Evolutionary conservation across 306 rosid species (phyloP).

Genomic region (Trichosanthes truncata): DNA sequence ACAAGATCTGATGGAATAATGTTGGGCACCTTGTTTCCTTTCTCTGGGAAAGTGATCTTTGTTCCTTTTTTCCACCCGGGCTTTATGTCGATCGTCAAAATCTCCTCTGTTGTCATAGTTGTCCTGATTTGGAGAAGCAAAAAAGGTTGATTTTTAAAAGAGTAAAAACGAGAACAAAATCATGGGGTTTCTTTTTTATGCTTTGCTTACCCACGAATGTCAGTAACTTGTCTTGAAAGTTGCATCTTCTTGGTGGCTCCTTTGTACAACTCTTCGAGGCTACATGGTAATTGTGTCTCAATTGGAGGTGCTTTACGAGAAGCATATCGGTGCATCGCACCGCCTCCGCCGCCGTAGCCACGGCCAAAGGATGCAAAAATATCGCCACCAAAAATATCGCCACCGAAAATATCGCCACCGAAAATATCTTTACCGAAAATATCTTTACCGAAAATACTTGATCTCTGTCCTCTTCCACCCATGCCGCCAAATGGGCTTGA

Average conservation of each 20-base stretch:
- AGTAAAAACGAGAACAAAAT: neutral
- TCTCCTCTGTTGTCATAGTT: constrained; percentile 12
- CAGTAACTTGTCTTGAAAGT: constrained; percentile 12
- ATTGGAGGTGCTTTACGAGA: constrained; percentile 18
- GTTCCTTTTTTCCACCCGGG: constrained; percentile 22
- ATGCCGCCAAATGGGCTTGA: neutral
- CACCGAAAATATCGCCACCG: neutral
- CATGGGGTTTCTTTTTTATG: neutral
- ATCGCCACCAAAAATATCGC: constrained; percentile 9
- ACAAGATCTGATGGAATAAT: constrained; percentile 18
- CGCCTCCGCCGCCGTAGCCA: neutral
- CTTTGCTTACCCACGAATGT: constrained; percentile 12
- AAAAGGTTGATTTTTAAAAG: neutral
- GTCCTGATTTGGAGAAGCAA: neutral
- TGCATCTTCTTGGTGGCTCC: constrained; percentile 20
- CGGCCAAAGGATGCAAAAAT: constrained; percentile 6
- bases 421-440: too few species aligned
- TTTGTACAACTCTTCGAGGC: constrained; percentile 21
- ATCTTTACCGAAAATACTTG: constrained; percentile 8
- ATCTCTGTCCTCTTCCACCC: constrained; percentile 1
- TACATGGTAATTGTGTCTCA: constrained; percentile 16
- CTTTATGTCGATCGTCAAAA: constrained; percentile 12
- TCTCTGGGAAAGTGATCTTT: constrained; percentile 21
- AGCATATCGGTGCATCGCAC: constrained; percentile 2
- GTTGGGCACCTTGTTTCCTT: constrained; percentile 15